Evolutionary conservation across 2,329 filamentous ascomycete species (phyloP), one percentile per base, ranked within the genome.

Genomic region (Fusarium liriodendri): DNA sequence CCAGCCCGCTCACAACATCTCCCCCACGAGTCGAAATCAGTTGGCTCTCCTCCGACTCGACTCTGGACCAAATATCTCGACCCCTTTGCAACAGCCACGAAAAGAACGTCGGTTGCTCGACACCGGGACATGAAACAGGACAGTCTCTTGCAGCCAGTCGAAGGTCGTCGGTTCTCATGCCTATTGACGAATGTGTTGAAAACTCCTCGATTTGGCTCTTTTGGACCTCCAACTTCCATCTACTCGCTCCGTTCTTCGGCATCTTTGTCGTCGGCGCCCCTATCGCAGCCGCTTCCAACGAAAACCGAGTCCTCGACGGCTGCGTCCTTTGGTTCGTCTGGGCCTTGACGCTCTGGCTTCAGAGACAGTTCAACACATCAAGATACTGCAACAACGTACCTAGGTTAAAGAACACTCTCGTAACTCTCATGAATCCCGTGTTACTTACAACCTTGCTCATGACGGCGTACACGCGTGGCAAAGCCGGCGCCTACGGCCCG

Each of bases 321-420:
- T 84, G 83, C 27, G 80, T 85, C 14, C 79, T 89, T 5, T 84
- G 87, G 76, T 84, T 86, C 42, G 71, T 87, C 47, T 91, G 89
- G 89, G 82, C 85, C 13, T 76, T 80, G 18, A 82, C 83, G 6
- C 80, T 85, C 4, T 76, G 79, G 1, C 62, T 83, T 4, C 87
- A 88, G 55, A 74, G 78, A 0, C 55, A 70, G 7, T 79, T 86
- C 71, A 85, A 84, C 54, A 52, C 25, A 1, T 71, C 72, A 0
- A 45, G 18, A 0, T 9, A 64, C 6, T 72, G 71, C 6, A 40
- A 18, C 0, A 16, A 50, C 2, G 61, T 69, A 1, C 65, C 67
- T 2, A 75, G 76, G 8, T 62, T 78, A 62, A 80, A 80, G 60
- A 78, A 78, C 58, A 65, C 82, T 3, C 60, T 86, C 4, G 79